Base-by-base conservation (phyloP, 2,329 filamentous ascomycete species). In the Tetracladium maxilliforme region DNA sequence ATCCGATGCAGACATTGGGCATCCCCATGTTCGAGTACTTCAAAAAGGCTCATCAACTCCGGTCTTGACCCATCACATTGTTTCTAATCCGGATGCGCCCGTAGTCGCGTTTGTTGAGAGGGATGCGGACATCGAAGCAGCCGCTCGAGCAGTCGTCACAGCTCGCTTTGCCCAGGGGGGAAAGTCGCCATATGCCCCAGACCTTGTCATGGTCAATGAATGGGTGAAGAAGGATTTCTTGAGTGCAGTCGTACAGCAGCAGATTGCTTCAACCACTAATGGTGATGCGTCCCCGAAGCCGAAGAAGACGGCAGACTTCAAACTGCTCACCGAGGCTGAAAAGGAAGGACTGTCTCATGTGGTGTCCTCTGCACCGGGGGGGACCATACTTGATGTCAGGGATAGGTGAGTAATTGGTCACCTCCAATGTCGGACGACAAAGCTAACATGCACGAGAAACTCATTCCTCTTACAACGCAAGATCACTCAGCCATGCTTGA, bases 181-280 rank as follows among this genome's bases (percentile, higher is more conserved):
- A 3, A 51, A 44, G 3, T 73, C 69, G 2, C 56, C 67, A 0
- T 75, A 74, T 37, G 62, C 67, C 0, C 71, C 71, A 0, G 70
- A 76, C 36, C 16, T 73, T 1, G 61, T 76, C 0, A 44, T 75
- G 0, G 69, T 77, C n/a, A 72, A 76, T 31, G 70, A 76, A 33
- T 76, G 61, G 30, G 51, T 57, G 4, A 64, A 64, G 45, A 53
- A 61, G 27, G 51, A 55, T 0, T 72, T 75, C 33, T 41, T 68
- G 1, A 52, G 61, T 23, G 58, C 60, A 1, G 52, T 59, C 5
- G 41, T 58, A 10, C 45, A 49, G n/a, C n/a, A n/a, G n/a, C n/a
- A n/a, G n/a, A n/a, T n/a, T n/a, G n/a, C n/a, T 19, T 50, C 58
- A 14, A 41, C 44, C 6, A 41, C 41, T 14, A 31, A 40, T 20